phyloP scores from a whole-genome alignment of 139 green algal species.

The Micractinium sp. region DNA sequence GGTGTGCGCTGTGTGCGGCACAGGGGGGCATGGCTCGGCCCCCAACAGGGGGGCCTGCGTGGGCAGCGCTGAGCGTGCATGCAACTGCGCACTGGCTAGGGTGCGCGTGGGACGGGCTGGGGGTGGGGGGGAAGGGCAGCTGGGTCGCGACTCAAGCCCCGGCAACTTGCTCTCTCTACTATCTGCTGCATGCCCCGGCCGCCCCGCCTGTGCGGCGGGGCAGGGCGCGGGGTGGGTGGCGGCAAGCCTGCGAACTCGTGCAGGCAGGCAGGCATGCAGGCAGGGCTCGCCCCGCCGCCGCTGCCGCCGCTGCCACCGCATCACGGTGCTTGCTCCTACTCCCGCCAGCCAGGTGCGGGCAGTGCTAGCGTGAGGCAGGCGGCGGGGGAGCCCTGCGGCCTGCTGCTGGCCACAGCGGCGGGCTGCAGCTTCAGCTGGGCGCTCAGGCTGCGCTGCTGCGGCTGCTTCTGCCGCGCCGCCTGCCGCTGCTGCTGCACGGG shows the following conservation, averaged over 20 bases:
- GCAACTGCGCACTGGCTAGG: not conserved
- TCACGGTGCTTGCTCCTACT: not conserved
- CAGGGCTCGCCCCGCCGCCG: not conserved
- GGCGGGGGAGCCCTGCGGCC: slow-evolving; percentile 30
- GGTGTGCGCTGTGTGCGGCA: not conserved
- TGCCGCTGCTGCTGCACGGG: not conserved
- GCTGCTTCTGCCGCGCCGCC: not conserved
- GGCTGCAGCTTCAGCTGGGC: slow-evolving; percentile 1
- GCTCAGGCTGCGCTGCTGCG: not conserved
- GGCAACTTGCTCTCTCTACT: slow-evolving; percentile 14
- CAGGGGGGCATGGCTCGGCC: not conserved
- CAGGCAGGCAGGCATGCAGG: not conserved
- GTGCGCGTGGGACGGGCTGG: not conserved
- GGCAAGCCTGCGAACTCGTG: too few species aligned
- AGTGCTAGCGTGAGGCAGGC: slow-evolving; percentile 52
- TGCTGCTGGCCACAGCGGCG: not conserved
- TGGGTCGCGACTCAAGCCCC: not conserved
- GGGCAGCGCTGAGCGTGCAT: not conserved
- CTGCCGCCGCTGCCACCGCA: not conserved
- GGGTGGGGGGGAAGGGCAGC: not conserved
- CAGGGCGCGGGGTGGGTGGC: not conserved
- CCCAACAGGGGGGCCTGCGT: not conserved
- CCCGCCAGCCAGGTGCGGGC: slow-evolving; percentile 7
- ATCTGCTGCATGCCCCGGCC: not conserved
- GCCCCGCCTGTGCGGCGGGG: not conserved